Percentiles rank a stretch among this genome's conserved stretches.
phyloP scores from a whole-genome alignment of 768 basidiomycete genomes.

The Sporobolomyces pararoseus region DNA sequence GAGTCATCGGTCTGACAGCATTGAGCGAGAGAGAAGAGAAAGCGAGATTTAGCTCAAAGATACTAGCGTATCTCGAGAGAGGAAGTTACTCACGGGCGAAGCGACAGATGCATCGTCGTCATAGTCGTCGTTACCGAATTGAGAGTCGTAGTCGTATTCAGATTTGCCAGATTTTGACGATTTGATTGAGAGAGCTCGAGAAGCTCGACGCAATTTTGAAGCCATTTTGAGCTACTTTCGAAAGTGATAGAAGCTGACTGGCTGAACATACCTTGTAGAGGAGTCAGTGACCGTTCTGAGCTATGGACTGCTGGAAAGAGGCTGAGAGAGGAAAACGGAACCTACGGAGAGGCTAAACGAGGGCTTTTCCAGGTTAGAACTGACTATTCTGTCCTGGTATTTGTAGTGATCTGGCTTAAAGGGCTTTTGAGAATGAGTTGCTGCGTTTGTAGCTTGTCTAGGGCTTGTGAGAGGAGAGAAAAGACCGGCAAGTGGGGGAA shows the following conservation, averaged over 20 bases:
- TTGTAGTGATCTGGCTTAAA: too few relatives aligned
- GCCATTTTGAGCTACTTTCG: conserved; percentile 3
- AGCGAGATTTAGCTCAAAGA: too few relatives aligned
- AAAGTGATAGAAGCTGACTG: too few relatives aligned
- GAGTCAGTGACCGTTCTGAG: neutral
- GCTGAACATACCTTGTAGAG: too few relatives aligned
- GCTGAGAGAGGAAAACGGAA: too few relatives aligned
- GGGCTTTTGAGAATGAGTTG: too few relatives aligned
- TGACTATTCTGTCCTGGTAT: too few relatives aligned
- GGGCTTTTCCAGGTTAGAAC: too few relatives aligned
- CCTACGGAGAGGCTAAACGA: too few relatives aligned
- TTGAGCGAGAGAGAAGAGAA: neutral
- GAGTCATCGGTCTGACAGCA: conserved; percentile 16
- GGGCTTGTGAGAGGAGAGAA: neutral
- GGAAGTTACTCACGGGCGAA: neutral
- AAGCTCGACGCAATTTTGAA: conserved; percentile 10
- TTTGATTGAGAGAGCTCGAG: conserved; percentile 16
- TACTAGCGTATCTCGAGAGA: too few relatives aligned
- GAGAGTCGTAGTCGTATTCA: conserved; percentile 21
- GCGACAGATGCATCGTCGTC: conserved; percentile 12
- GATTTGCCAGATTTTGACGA: conserved; percentile 19
- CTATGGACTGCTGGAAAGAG: too few relatives aligned
- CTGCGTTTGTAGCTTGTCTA: too few relatives aligned
- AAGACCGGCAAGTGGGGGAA: neutral
- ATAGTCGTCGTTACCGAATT: conserved; percentile 23